phyloP scores from a whole-genome alignment of 176 grass and related monocot genomes.

The Miscanthus lutarioriparius region DNA sequence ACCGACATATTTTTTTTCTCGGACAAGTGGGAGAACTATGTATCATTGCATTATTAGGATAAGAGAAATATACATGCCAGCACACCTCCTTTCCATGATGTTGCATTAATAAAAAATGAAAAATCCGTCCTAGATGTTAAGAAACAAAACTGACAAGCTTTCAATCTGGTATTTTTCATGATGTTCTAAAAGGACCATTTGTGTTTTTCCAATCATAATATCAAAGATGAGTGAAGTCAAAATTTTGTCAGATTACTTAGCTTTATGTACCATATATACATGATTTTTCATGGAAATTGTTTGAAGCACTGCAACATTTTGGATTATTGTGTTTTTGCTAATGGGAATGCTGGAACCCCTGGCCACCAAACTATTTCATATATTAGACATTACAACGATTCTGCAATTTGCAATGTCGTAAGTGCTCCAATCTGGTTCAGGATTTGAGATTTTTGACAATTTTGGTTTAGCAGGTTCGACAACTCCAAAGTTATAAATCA shows the following conservation, averaged over 20 bases:
- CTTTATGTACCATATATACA: background rate
- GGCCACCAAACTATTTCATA: background rate
- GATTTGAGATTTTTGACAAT: background rate
- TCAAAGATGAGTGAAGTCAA: background rate
- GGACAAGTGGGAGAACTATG: background rate
- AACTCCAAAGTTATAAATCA: background rate
- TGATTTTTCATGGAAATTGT: background rate
- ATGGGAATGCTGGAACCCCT: background rate
- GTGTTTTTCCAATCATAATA: background rate
- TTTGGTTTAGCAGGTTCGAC: background rate
- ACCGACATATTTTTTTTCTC: background rate
- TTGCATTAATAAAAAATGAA: background rate
- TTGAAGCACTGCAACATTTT: background rate
- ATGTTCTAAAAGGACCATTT: background rate
- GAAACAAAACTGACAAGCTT: background rate
- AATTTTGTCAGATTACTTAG: background rate
- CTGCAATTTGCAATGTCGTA: background rate
- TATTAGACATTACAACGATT: background rate
- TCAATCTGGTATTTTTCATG: background rate
- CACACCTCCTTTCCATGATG: background rate
- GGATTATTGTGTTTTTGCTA: background rate
- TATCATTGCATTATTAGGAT: background rate
- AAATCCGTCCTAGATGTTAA: background rate
- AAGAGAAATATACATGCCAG: background rate
- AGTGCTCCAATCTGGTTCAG: background rate